phyloP scores from a whole-genome alignment of 1,139 yeast species.

The Candida gigantensis region DNA sequence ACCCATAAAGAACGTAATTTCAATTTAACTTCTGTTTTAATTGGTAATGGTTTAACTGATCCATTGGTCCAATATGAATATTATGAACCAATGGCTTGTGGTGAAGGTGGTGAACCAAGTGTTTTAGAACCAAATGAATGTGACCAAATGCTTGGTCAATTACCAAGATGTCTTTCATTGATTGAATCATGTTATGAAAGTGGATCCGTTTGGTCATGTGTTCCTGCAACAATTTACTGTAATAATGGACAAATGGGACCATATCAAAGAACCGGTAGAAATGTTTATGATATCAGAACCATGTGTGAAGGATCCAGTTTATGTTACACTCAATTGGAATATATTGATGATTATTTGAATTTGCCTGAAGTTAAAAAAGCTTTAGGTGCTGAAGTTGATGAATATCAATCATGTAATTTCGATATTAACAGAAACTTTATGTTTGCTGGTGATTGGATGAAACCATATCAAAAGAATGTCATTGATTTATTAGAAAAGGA shows the following conservation, averaged over 20 bases:
- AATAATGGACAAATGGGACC: conserved; percentile 86
- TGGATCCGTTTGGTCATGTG: conserved; percentile 84
- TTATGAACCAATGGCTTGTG: conserved; percentile 98
- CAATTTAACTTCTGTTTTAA: conserved; percentile 82
- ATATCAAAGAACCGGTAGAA: conserved; percentile 85
- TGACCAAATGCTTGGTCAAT: conserved; percentile 65
- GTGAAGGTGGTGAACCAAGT: conserved; percentile 84
- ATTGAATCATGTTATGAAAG: conserved; percentile 80
- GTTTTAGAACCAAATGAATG: conserved; percentile 82
- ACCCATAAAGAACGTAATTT: conserved; percentile 76
- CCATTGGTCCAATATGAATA: conserved; percentile 84
- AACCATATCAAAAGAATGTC: conserved; percentile 74
- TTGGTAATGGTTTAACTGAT: conserved; percentile 96
- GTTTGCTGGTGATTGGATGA: conserved; percentile 92
- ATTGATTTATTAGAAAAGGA: conserved; percentile 55
- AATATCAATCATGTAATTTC: conserved; percentile 81
- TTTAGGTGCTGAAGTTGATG: conserved; percentile 88
- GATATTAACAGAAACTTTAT: conserved; percentile 81
- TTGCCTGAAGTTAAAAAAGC: conserved; percentile 57
- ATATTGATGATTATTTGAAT: conserved; percentile 38
- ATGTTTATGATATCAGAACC: conserved; percentile 90
- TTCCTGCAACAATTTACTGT: conserved; percentile 91
- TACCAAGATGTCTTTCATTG: conserved; percentile 81
- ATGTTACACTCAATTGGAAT: conserved; percentile 57
- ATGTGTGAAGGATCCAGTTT: conserved; percentile 77